Evolutionary conservation across 306 rosid species (phyloP).

Genomic region (Ammopiptanthus mongolicus): DNA sequence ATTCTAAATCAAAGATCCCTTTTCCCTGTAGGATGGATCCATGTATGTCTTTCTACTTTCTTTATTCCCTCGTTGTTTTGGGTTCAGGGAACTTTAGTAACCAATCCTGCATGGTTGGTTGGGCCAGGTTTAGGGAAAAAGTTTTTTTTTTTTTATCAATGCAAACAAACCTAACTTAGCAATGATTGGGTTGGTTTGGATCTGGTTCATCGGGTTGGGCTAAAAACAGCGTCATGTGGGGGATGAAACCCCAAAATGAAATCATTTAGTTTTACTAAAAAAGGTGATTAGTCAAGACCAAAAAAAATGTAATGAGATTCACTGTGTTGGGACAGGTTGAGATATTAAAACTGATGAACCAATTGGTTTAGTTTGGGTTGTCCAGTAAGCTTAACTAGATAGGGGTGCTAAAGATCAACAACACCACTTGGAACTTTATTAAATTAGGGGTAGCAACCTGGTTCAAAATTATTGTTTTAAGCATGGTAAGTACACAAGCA

Average conservation of each 20-base stretch:
- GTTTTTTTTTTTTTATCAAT: background rate
- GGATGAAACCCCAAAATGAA: background rate
- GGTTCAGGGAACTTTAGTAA: background rate
- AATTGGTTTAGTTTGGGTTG: background rate
- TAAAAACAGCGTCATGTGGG: background rate
- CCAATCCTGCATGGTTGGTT: background rate
- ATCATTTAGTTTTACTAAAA: background rate
- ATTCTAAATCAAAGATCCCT: slow-evolving; percentile 69
- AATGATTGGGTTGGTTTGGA: background rate
- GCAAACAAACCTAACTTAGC: background rate
- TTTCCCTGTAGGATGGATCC: slow-evolving; percentile 84
- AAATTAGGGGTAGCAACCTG: background rate
- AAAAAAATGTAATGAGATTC: background rate
- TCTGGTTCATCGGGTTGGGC: background rate
- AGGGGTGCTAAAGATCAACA: background rate
- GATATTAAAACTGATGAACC: background rate
- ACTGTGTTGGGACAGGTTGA: background rate
- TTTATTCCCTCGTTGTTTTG: background rate
- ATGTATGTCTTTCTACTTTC: slow-evolving; percentile 42
- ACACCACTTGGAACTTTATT: background rate
- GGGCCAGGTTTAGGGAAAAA: background rate
- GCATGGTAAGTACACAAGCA: background rate
- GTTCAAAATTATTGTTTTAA: background rate
- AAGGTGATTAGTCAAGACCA: background rate
- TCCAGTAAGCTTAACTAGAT: background rate